A percentile compares a stretch with the other conserved stretches of the same genome.
Evolutionary conservation across 2,329 filamentous ascomycete species (phyloP).

Genomic region (Sporothrix inflata): DNA sequence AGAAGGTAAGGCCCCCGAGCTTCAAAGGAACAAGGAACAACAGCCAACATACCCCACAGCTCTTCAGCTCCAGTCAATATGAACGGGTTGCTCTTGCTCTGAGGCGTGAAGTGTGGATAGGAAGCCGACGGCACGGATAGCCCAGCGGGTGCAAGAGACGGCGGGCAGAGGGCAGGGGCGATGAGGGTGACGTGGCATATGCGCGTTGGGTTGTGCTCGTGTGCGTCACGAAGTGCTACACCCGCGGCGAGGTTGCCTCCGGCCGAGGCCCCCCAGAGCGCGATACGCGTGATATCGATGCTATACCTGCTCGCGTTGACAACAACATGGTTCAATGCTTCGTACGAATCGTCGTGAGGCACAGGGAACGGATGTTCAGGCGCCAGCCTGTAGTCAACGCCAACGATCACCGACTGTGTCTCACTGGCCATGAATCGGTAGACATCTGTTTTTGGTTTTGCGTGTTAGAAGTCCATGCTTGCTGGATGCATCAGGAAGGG

Average conservation of each 20-base stretch:
- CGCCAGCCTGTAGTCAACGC: not conserved
- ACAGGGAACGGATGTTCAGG: not conserved
- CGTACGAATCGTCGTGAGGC: not conserved
- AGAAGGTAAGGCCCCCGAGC: too few species aligned
- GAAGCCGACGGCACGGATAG: not conserved
- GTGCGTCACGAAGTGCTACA: not conserved
- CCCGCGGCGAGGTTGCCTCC: not conserved
- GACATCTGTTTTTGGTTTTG: not conserved
- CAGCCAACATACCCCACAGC: not conserved
- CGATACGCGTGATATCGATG: not conserved
- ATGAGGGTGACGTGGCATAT: not conserved
- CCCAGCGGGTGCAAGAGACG: not conserved
- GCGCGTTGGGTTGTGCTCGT: not conserved
- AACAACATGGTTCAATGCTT: not conserved
- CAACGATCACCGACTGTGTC: not conserved
- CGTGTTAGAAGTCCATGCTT: too few species aligned
- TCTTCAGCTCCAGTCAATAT: not conserved
- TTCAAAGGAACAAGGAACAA: too few species aligned
- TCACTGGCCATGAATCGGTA: not conserved
- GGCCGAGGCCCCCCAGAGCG: not conserved
- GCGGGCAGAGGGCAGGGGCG: not conserved
- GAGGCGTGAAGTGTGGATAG: not conserved
- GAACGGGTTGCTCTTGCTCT: not conserved
- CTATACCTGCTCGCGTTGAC: not conserved
- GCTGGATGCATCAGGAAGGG: too few species aligned